Evolutionary conservation across 2,329 filamentous ascomycete genomes (phyloP).

Genomic region (Penicillium rolfsii): DNA sequence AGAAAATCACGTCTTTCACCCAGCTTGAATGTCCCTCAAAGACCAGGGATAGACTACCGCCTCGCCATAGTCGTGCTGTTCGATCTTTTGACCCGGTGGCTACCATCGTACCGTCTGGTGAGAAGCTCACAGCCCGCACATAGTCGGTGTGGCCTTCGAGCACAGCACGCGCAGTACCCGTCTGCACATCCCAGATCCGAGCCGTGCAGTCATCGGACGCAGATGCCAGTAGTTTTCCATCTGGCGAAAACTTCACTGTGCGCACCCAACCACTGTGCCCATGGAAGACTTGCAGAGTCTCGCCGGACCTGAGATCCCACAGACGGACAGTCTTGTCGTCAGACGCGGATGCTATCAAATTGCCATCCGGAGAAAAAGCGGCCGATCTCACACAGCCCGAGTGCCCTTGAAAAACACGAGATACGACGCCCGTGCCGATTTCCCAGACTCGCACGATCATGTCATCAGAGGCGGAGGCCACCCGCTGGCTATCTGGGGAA

Average conservation of each 20-base stretch:
- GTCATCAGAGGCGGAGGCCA: slow-evolving; percentile 16
- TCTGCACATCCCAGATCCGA: slow-evolving; percentile 16
- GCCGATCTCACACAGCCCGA: slow-evolving; percentile 22
- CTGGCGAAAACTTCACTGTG: slow-evolving; percentile 32
- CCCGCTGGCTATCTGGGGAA: slow-evolving; percentile 29
- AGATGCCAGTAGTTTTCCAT: slow-evolving; percentile 23
- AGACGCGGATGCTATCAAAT: slow-evolving; percentile 32
- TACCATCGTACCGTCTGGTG: slow-evolving; percentile 28
- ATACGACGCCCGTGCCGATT: slow-evolving; percentile 4
- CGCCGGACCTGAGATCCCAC: slow-evolving; percentile 26
- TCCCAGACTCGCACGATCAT: slow-evolving; percentile 20
- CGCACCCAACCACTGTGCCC: slow-evolving; percentile 20
- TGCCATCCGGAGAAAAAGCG: slow-evolving; percentile 33
- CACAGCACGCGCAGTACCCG: slow-evolving; percentile 8
- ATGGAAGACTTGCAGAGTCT: slow-evolving; percentile 14
- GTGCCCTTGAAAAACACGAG: slow-evolving; percentile 28
- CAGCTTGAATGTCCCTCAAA: slow-evolving; percentile 11
- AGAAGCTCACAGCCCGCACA: slow-evolving; percentile 33
- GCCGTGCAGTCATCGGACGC: slow-evolving; percentile 14
- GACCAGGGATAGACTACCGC: slow-evolving; percentile 5
- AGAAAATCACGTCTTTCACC: slow-evolving; percentile 13
- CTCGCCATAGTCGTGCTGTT: slow-evolving; percentile 8
- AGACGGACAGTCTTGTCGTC: slow-evolving; percentile 30
- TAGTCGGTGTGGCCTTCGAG: slow-evolving; percentile 27
- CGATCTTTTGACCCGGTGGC: slow-evolving; percentile 26